Conservation (phyloP, 2,329 filamentous ascomycete species). For the Ophiocordyceps camponoti-leonardi region DNA sequence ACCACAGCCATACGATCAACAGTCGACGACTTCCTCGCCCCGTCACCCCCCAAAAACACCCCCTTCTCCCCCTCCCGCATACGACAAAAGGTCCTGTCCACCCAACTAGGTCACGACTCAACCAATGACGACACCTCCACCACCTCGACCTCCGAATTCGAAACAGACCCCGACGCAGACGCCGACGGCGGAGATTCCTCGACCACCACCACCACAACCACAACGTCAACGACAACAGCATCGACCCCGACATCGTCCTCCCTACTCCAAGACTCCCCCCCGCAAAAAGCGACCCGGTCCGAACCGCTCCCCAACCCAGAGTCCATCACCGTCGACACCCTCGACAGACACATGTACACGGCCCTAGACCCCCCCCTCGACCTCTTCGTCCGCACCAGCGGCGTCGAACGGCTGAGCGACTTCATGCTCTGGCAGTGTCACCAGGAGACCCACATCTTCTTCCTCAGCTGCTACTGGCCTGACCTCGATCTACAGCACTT, state of each 20-base stretch:
- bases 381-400: conserved; percentile 79
- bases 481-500: conserved; percentile 92
- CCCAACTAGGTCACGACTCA: conserved; percentile 31
- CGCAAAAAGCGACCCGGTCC: conserved; percentile 16
- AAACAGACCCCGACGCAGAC: conserved; percentile 20
- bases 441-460: conserved; percentile 80
- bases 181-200: conserved; percentile 40
- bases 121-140: conserved; percentile 23
- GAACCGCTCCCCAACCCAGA: conserved; percentile 55
- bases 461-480: conserved; percentile 84
- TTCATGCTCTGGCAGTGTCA: conserved; percentile 99
- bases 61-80: conserved; percentile 83
- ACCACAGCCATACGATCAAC: conserved; percentile 77
- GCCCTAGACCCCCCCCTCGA: conserved; percentile 74
- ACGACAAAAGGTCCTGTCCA: conserved; percentile 64
- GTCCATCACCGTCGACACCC: conserved; percentile 64
- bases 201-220: conserved; percentile 28
- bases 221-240: too few relatives aligned
- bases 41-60: conserved; percentile 45
- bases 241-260: too few relatives aligned
- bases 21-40: conserved; percentile 69
- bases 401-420: conserved; percentile 81
- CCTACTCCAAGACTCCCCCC: conserved; percentile 34
- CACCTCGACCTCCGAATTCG: conserved; percentile 6
- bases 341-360: conserved; percentile 80